Conservation (phyloP, 192 early-diverging fungal genomes). For the Coemansia sp. region DNA sequence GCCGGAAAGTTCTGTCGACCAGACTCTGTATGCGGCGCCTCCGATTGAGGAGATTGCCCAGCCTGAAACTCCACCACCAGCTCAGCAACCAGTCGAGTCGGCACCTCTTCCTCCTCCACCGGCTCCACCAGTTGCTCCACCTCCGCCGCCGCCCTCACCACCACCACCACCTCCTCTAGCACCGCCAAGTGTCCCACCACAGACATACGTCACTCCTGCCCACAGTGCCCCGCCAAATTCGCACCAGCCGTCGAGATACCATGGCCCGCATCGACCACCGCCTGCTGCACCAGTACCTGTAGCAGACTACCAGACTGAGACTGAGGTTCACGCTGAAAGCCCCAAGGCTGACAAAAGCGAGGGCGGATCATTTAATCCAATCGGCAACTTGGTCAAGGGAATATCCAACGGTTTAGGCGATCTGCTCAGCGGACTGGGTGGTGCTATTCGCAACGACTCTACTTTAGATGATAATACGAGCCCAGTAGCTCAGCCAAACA, state of each 20-base stretch:
- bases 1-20: not conserved
- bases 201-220: not conserved
- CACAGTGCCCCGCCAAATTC: not conserved
- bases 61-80: not conserved
- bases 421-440: constrained; percentile 29
- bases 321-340: not conserved
- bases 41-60: constrained; percentile 1
- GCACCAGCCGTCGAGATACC: not conserved
- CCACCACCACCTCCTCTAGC: not conserved
- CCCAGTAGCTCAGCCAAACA: constrained; percentile 29
- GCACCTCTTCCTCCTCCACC: not conserved
- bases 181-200: constrained; percentile 4
- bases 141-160: not conserved
- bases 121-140: constrained; percentile 5
- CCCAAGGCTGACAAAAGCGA: not conserved
- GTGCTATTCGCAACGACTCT: constrained; percentile 1
- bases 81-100: not conserved
- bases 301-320: constrained; percentile 23
- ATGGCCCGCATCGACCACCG: not conserved
- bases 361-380: constrained; percentile 21
- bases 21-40: constrained; percentile 1
- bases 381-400: constrained; percentile 25
- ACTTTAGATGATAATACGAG: constrained; percentile 16
- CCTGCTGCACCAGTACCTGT: constrained; percentile 23
- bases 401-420: constrained; percentile 31